These are phyloP conservation scores for Verticillium isaacii DNA, from an alignment of 2,329 filamentous ascomycete genomes.

Conservation along the genomic window DNA sequence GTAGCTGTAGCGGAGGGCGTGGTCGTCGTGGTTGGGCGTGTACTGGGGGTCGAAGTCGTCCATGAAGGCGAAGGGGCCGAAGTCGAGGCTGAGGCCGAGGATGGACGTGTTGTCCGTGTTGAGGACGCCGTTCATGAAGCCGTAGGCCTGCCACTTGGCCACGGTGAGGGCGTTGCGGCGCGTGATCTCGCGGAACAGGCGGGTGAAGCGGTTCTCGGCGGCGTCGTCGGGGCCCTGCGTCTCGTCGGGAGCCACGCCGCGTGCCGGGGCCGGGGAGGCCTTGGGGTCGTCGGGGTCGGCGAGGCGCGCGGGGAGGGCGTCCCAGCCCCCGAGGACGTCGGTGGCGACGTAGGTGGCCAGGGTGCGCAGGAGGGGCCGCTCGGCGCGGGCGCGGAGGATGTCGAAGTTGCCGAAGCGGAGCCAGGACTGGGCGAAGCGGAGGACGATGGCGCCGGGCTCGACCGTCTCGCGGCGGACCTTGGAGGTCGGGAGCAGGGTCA, in stretches of 20 bases:
- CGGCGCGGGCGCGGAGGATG: conserved; percentile 75
- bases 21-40: conserved; percentile 95
- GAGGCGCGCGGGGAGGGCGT: conserved; percentile 64
- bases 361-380: conserved; percentile 67
- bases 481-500: conserved; percentile 70
- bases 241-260: conserved; percentile 50
- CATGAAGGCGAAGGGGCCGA: conserved; percentile 95
- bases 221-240: conserved; percentile 63
- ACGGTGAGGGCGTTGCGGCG: conserved; percentile 83
- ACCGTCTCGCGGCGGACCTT: conserved; percentile 72
- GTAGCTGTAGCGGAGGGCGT: conserved; percentile 82
- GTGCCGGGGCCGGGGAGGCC: conserved; percentile 36
- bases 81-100: conserved; percentile 85
- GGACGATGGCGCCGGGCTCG: conserved; percentile 89
- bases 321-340: conserved; percentile 84
- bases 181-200: conserved; percentile 82
- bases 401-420: conserved; percentile 94
- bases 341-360: conserved; percentile 82
- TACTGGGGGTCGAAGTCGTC: conserved; percentile 94
- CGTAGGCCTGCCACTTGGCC: conserved; percentile 93
- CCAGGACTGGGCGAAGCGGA: conserved; percentile 89
- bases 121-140: conserved; percentile 98
- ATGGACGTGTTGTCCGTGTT: conserved; percentile 98
- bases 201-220: conserved; percentile 80
- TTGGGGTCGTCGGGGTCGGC: conserved; percentile 45